Percentiles rank a stretch among this genome's conserved stretches.
phyloP scores from a whole-genome alignment of 352 stramenopile species.

The Globisporangium emineosum region DNA sequence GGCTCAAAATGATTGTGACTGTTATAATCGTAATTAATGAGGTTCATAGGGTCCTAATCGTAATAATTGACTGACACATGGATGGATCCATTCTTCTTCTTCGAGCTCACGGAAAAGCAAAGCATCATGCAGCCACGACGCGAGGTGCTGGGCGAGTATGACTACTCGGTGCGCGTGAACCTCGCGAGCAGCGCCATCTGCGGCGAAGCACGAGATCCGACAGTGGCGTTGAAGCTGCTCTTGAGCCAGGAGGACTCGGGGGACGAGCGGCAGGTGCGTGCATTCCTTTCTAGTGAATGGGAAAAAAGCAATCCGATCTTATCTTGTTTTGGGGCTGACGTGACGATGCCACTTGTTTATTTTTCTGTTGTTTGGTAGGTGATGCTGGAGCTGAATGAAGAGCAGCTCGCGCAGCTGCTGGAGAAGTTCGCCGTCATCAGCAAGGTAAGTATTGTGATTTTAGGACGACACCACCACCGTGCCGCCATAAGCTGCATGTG shows the following conservation, averaged over 20 bases:
- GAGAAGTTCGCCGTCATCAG: slow-evolving; percentile 35
- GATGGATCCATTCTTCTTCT: neutral
- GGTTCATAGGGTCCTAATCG: too few relatives aligned
- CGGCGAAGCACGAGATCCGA: slow-evolving; percentile 29
- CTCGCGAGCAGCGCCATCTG: slow-evolving; percentile 61
- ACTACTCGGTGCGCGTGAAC: slow-evolving; percentile 71
- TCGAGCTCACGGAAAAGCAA: neutral
- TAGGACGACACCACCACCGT: neutral
- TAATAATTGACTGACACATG: too few relatives aligned
- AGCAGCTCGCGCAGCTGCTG: slow-evolving; percentile 35
- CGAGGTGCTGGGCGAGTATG: slow-evolving; percentile 50
- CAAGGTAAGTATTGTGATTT: slow-evolving; percentile 23
- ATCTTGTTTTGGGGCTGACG: neutral
- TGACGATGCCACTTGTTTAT: neutral
- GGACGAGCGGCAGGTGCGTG: slow-evolving; percentile 33
- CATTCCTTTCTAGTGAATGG: neutral
- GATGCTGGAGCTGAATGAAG: slow-evolving; percentile 41
- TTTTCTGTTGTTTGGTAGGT: slow-evolving; percentile 25
- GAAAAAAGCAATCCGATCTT: neutral
- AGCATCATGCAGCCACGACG: slow-evolving; percentile 11
- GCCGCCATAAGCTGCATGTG: neutral
- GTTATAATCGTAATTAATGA: too few relatives aligned
- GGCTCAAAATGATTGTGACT: too few relatives aligned
- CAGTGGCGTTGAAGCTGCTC: slow-evolving; percentile 55
- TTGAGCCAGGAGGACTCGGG: slow-evolving; percentile 22